Base-by-base conservation (phyloP, 345 rosid genomes). In the Gossypium mustelinum region DNA sequence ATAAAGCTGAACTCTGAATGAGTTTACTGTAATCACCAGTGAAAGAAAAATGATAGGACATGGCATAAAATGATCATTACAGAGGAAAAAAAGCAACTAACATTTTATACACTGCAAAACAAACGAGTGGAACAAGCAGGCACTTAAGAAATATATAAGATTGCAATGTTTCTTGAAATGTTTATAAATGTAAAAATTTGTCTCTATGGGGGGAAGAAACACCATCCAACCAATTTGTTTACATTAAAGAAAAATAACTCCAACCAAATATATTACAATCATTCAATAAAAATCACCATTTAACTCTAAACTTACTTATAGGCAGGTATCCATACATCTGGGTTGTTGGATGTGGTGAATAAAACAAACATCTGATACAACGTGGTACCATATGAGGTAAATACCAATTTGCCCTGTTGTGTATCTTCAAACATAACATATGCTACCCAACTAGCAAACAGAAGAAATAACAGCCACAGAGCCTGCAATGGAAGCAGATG, bases 271-370 rank as follows among this genome's bases (percentile, higher is more conserved):
- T 70, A 68, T 54, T 55, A 13, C 44, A 22, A 48, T 7, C 20
- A 74, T 12, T 56, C 22, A 73, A 51, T 45, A 1, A 9, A 74
- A 47, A 74, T 48, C 18, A 65, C 27, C 73, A 68, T 65, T 22
- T 61, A 67, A 34, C 54, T 22, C 24, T 63, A 55, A 13, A 90
- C 98, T 88, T 86, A 95, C 99, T 91, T 93, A 84, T 95, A 95
- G 63, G 99, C 97, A 39, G 93, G 94, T 81, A 93, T 85, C 99
- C 99, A 95, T 55, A 95, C 99, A 87, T 93, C 97, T 73, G 99
- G 99, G 75, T 93, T 95, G 88, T 95, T 95, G 78, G 99, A 90
- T 71, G 99, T 95, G 61, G 99, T 95, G 82, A 89, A 95, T 75
- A 95, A 85, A 77, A 95, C 77, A 82, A 95, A 90, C 97, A 95